Evolutionary conservation across 2,329 filamentous ascomycete species (phyloP), one percentile per base, ranked within the genome.

Genomic region (Colletotrichum neosansevieriae): DNA sequence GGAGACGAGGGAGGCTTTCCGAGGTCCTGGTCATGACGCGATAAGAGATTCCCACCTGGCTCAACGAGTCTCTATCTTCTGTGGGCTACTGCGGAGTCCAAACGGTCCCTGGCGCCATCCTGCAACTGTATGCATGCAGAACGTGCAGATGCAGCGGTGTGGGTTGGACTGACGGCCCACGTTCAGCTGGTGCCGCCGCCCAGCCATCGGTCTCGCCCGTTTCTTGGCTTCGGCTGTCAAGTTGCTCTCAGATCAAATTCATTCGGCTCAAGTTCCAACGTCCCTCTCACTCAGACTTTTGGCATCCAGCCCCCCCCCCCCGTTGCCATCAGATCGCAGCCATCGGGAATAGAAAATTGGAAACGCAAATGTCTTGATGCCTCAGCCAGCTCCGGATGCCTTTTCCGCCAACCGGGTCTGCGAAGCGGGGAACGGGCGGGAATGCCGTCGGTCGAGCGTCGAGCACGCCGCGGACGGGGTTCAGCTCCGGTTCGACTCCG

Each of bases 1-100:
- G 58, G 63, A 63, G 49, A 3, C 40, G 34, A 40, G 10, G 47
- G 38, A 56, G 11, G 34, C 24, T 42, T 49, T 44, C 50, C 42
- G 40, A 62, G 17, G 49, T 38, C 29, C 38, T 45, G 53, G 38
- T 9, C 60, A 58, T 58, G 29, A 53, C 65, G 65, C 60, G 60
- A 67, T 67, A 49, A 58, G 60, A 19, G 54, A 53, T 58, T 53
- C 40, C 65, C 65, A 64, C 60, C 51, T 21, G 15, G 2, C 11
- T 36, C 54, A n/a, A 32, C 19, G 44, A 38, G 15, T 42, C 45
- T 32, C 13, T 36, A 21, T 38, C 54, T 10, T 54, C 34, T 38
- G 38, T 38, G 51, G 19, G 56, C 53, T 38, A 42, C 34, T 54
- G 34, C 17, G 51, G 7, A 29, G 6, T 29, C 7, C 29, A 29